phyloP scores from a whole-genome alignment of 140 eudicot species.

The Senecio squalidus region DNA sequence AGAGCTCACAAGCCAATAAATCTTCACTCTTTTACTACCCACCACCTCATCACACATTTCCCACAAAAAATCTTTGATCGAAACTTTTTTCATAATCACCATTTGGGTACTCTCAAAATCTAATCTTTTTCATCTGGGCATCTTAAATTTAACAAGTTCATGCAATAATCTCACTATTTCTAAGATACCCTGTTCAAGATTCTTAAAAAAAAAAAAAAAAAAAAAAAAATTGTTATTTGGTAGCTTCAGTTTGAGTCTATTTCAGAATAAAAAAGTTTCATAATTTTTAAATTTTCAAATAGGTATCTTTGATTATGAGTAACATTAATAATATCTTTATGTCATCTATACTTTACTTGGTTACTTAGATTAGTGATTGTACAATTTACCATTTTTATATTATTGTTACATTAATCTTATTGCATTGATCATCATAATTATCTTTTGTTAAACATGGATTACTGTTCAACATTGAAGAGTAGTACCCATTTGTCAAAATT shows the following conservation, averaged over 20 bases:
- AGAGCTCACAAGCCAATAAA: slow-evolving; percentile 43
- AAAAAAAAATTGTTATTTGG: no score
- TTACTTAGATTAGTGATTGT: slow-evolving; percentile 44
- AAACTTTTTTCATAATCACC: slow-evolving; percentile 11
- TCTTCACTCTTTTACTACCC: slow-evolving; percentile 33
- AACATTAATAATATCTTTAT: slow-evolving; percentile 34
- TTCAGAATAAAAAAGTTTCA: slow-evolving; percentile 1
- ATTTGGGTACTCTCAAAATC: slow-evolving; percentile 13
- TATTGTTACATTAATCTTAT: slow-evolving; percentile 20
- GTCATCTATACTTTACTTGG: slow-evolving; percentile 91
- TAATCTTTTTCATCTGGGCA: slow-evolving; percentile 20
- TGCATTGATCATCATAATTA: slow-evolving; percentile 15
- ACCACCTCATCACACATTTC: slow-evolving; percentile 37
- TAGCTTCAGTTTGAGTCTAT: slow-evolving; percentile 27
- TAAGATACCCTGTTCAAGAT: slow-evolving; percentile 24
- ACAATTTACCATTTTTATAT: slow-evolving; percentile 10
- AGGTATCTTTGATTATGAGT: slow-evolving; percentile 35
- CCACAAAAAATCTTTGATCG: slow-evolving; percentile 18
- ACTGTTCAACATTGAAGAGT: slow-evolving; percentile 51
- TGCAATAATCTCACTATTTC: slow-evolving; percentile 10
- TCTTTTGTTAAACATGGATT: slow-evolving; percentile 48
- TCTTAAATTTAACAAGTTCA: slow-evolving; percentile 4
- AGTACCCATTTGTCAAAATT: slow-evolving; percentile 41
- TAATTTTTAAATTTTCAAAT: slow-evolving; percentile 7
- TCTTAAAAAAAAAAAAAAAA: slow-evolving; percentile 17